Base-by-base conservation (phyloP, 1,284 basidiomycete species). In the Trichosporon sp. region DNA sequence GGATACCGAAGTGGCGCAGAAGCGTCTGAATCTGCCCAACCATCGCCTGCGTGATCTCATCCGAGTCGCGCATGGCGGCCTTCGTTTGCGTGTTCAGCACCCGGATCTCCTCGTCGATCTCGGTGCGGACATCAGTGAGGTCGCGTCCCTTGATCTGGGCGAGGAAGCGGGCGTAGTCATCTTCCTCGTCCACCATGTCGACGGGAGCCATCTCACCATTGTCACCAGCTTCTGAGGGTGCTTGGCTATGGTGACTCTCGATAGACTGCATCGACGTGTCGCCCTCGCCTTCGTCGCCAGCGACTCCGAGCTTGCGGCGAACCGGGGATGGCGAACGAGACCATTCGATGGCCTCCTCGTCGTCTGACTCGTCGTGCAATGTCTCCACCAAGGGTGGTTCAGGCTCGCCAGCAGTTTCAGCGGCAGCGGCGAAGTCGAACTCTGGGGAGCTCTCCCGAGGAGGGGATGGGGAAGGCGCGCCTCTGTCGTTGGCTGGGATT, bases 21-120 rank as follows among this genome's bases (percentile, higher is more conserved):
- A 98, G 90, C 70, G 90, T 89, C 91, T 98, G 97, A 76, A 99
- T 97, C 83, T 99, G 96, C 1, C 90, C 87, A 63, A 97, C 88
- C 96, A 98, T 98, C 75, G 96, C 91, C 79, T 92, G 90, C 2
- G 93, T 96, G 76, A 98, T 90, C 79, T 98, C 96, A 78, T 98
- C 97, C 10, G 95, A 92, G 84, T 96, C 94, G 48, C 95, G 88
- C 88, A 95, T 90, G 16, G 94, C 93, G 54, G 90, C 90, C 81
- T 93, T 96, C 80, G 90, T 89, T 83, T 96, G 92, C 80, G 90
- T 87, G 78, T 94, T 90, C 65, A 99, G 85, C 2, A 87, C 86
- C 71, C 88, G 87, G 71, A 99, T 95, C 84, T 99, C 97, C 67
- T 91, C 91, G 80, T 96, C 93, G 68, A 98, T 95, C 84, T 99